Base-by-base conservation (phyloP, 805 yeast genomes). In the Lipomyces spencermartinsiae region DNA sequence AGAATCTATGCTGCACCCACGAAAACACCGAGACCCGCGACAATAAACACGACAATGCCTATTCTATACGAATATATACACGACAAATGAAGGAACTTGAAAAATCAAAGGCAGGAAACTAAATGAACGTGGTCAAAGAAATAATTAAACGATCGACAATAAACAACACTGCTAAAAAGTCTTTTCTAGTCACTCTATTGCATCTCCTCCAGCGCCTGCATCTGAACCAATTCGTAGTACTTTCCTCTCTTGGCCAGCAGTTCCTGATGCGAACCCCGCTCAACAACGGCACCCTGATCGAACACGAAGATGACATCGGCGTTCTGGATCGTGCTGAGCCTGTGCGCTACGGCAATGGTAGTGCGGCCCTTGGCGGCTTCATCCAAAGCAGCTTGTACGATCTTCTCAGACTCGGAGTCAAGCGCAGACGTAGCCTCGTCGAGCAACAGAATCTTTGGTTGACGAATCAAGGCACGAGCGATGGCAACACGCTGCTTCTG, bases 341-440 rank as follows among this genome's bases (percentile, higher is more conserved):
- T 80, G 77, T 89, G 94, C 14, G 93, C 93, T 77, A 89, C 88
- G 75, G 93, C 89, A 70, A 89, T 78, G 55, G 90, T 87, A 1
- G 93, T 89, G 73, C 93, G 87, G 37, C 86, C 80, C 16, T 78
- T 64, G 71, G 90, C 89, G 72, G 89, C 91, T 6, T 77, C 79
- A 8, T 81, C 80, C 68, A 87, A 87, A 9, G 92, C 89, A 9
- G 79, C 72, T 76, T 89, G 93, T 65, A 89, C 89, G 75, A 84
- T 83, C 12, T 86, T 79, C 77, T 89, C 94, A 0, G 93, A 89
- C 73, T 84, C 85, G 76, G 81, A 81, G 72, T 84, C 87, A 31
- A 84, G 76, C 2, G 87, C 87, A 3, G 85, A 83, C 0, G 87
- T 84, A 6, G 87, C 87, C 69, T 87, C 90, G 73, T 87, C 90